Conservation (phyloP, 228 moss, liverwort and hornwort genomes). For the Sphagnum magellanicum region DNA sequence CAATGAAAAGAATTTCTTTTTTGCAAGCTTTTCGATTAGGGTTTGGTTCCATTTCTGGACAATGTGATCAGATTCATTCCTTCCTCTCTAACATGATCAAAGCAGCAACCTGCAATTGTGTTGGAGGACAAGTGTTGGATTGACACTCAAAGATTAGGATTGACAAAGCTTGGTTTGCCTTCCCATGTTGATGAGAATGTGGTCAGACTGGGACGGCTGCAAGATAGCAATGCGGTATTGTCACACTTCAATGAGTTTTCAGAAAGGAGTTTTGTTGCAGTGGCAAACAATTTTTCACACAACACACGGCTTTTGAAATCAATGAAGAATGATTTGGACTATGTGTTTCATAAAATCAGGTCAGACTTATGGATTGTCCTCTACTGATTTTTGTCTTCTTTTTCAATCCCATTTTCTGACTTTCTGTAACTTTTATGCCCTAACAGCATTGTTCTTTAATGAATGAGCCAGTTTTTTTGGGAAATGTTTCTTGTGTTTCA, state of each 20-base stretch:
- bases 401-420: neutral
- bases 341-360: conserved; percentile 78
- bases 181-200: neutral
- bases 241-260: conserved; percentile 98
- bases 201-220: conserved; percentile 80
- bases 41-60: neutral
- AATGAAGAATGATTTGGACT: conserved; percentile 80
- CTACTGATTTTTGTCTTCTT: neutral
- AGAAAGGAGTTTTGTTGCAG: conserved; percentile 81
- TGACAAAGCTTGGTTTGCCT: neutral
- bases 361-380: conserved; percentile 5
- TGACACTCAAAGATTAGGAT: neutral
- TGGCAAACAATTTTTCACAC: conserved; percentile 78
- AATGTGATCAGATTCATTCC: conserved; percentile 1
- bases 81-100: neutral
- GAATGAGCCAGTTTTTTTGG: neutral
- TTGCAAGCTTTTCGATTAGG: neutral
- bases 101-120: neutral
- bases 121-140: neutral
- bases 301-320: conserved; percentile 78
- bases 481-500: too few relatives aligned
- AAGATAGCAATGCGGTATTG: conserved; percentile 97
- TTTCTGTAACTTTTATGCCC: neutral
- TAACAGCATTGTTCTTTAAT: neutral
- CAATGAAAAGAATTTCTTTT: too few relatives aligned